Conservation (phyloP, 805 yeast species). For the Metschnikowia amazonensis region DNA sequence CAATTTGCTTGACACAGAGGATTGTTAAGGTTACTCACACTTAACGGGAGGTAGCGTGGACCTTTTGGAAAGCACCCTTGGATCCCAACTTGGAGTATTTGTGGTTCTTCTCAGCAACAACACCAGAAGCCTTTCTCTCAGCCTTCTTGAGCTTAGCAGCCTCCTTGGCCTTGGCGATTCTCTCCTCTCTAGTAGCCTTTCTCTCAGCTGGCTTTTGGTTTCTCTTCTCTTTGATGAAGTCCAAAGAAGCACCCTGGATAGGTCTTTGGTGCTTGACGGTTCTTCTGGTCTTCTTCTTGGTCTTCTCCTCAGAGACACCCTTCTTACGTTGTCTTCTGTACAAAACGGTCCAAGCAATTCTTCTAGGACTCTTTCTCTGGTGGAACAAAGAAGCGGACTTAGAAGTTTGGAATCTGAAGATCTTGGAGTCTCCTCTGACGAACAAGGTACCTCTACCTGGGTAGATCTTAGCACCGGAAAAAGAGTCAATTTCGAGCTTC, state of each 20-base stretch:
- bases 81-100: slow-evolving; percentile 82
- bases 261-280: slow-evolving; percentile 98
- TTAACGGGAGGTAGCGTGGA: slow-evolving; percentile 95
- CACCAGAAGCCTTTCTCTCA: slow-evolving; percentile 88
- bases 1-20: slow-evolving; percentile 9
- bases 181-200: slow-evolving; percentile 94
- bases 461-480: slow-evolving; percentile 99
- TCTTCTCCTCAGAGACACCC: slow-evolving; percentile 97
- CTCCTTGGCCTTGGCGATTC: slow-evolving; percentile 78
- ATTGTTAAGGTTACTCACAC: slow-evolving; percentile 7
- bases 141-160: slow-evolving; percentile 89
- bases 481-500: slow-evolving; percentile 99
- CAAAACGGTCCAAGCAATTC: slow-evolving; percentile 98
- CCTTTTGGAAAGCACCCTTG: slow-evolving; percentile 98
- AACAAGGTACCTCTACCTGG: slow-evolving; percentile 99
- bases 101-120: slow-evolving; percentile 58
- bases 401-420: slow-evolving; percentile 98
- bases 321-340: slow-evolving; percentile 99
- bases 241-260: slow-evolving; percentile 98
- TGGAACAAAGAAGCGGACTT: slow-evolving; percentile 97
- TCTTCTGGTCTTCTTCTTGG: slow-evolving; percentile 97
- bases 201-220: slow-evolving; percentile 93
- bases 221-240: slow-evolving; percentile 97
- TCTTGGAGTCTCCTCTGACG: slow-evolving; percentile 99
- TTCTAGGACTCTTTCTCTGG: slow-evolving; percentile 99